These are phyloP conservation scores for Elsinoe perseae DNA, from an alignment of 2,329 filamentous ascomycete species.

Conservation along the genomic window DNA sequence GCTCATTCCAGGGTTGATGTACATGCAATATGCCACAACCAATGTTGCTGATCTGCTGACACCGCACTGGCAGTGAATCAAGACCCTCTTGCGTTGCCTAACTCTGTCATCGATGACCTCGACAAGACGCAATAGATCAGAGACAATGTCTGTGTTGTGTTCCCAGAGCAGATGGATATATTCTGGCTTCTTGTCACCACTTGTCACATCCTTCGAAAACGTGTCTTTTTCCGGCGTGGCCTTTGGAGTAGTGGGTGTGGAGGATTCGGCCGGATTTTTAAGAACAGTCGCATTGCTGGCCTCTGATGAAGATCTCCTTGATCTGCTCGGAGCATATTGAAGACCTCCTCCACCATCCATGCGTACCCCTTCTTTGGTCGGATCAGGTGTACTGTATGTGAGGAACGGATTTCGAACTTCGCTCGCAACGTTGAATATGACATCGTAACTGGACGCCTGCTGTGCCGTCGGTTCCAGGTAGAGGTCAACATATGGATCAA, in stretches of 20 bases:
- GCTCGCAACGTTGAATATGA: slow-evolving; percentile 76
- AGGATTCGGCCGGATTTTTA: slow-evolving; percentile 20
- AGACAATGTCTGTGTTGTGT: slow-evolving; percentile 77
- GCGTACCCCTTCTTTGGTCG: slow-evolving; percentile 28
- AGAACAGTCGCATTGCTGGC: slow-evolving; percentile 22
- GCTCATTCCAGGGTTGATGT: slow-evolving; percentile 65
- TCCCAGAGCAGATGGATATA: slow-evolving; percentile 87
- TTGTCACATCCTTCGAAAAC: slow-evolving; percentile 22
- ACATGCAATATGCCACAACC: slow-evolving; percentile 79
- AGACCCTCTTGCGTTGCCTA: slow-evolving; percentile 65
- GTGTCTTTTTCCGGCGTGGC: slow-evolving; percentile 38
- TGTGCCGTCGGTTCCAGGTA: slow-evolving; percentile 74
- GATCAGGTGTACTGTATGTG: slow-evolving; percentile 21
- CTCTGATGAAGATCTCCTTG: slow-evolving; percentile 5
- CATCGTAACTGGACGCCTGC: slow-evolving; percentile 69
- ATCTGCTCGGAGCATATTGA: slow-evolving; percentile 28
- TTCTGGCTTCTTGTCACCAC: slow-evolving; percentile 53
- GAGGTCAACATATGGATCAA: slow-evolving; percentile 67
- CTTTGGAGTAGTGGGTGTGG: slow-evolving; percentile 47
- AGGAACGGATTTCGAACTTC: slow-evolving; percentile 72
- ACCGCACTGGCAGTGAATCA: slow-evolving; percentile 80
- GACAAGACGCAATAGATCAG: slow-evolving; percentile 66
- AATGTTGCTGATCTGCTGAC: slow-evolving; percentile 78
- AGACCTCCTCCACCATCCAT: slow-evolving; percentile 28
- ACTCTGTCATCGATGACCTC: slow-evolving; percentile 67